Evolutionary conservation across 768 basidiomycete species (phyloP), one percentile per base, ranked within the genome.

Genomic region (Lactarius quietus): DNA sequence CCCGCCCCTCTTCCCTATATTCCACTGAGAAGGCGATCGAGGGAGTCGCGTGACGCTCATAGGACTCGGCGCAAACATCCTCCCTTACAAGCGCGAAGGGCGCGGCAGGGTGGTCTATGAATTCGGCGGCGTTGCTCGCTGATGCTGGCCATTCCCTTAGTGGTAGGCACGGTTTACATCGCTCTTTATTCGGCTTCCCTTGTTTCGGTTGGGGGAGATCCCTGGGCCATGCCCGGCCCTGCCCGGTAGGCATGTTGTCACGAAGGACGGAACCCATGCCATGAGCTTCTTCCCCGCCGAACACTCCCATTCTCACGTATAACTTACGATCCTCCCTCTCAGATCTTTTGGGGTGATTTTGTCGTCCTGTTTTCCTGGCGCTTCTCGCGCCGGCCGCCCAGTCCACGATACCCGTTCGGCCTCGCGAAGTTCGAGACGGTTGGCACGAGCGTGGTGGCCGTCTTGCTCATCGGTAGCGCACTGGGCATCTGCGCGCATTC

Each of bases 371-470:
- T 90, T 68, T 91, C 88, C 73, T 97, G 93, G 91, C 86, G 86
- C 58, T 79, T 94, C 39, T 93, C 92, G 1, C 83, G 93, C 58
- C 84, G 84, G 72, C 84, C 89, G n/a, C 90, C 95, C 12, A 88
- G 90, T 10, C 82, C 79, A 68, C 79, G 76, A 68, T 98, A 93
- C 74, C 94, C 94, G 1, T 95, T 88, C 67, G 92, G 93, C 18
- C 90, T 92, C 71, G 90, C 90, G 68, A 98, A 98, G 76, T 96
- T 94, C 70, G 96, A 99, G 76, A 95, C 94, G 6, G 80, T 98
- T 28, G 96, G 96, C 55, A 96, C 95, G n/a, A 85, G 92, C 3
- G 85, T 90, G 41, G 89, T 97, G 55, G 92, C 94, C 2, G 77
- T 97, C 57, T 83, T 98, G 36, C 84, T 99, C 65, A 86, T 94